Percentiles rank a stretch among this genome's conserved stretches.
Evolutionary conservation across 768 basidiomycete species (phyloP).

Genomic region (Leccinum olivaceopallidum): DNA sequence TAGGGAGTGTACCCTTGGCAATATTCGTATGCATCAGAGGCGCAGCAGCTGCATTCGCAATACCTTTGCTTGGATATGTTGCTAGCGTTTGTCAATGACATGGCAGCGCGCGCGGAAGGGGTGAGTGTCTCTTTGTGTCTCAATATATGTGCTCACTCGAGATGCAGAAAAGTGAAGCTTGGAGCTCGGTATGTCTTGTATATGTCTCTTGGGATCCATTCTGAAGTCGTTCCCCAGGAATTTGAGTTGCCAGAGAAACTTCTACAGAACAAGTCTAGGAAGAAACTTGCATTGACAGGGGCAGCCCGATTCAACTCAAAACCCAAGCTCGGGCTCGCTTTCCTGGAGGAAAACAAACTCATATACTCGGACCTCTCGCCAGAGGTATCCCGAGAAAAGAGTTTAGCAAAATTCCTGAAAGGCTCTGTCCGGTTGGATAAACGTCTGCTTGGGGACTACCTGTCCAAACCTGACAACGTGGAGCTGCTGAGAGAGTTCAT

Average conservation of each 20-base stretch:
- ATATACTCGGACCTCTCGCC: slow-evolving; percentile 69
- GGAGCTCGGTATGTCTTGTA: slow-evolving; percentile 58
- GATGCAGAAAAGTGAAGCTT: slow-evolving; percentile 46
- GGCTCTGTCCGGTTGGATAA: slow-evolving; percentile 86
- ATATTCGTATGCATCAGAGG: slow-evolving; percentile 55
- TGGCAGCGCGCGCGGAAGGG: slow-evolving; percentile 66
- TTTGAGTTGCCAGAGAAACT: slow-evolving; percentile 58
- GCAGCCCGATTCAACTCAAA: slow-evolving; percentile 89
- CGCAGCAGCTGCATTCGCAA: slow-evolving; percentile 76
- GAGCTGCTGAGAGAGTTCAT: slow-evolving; percentile 88
- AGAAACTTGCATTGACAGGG: slow-evolving; percentile 82
- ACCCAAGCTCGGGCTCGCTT: slow-evolving; percentile 87
- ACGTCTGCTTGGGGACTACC: slow-evolving; percentile 88
- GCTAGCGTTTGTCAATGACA: slow-evolving; percentile 83
- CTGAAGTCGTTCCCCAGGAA: slow-evolving; percentile 38
- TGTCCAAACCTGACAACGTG: slow-evolving; percentile 85
- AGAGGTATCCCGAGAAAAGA: slow-evolving; percentile 56
- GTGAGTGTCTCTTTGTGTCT: slow-evolving; percentile 34
- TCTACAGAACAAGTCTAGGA: slow-evolving; percentile 74
- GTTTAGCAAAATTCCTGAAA: slow-evolving; percentile 86
- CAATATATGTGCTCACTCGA: slow-evolving; percentile 12
- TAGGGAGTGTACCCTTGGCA: slow-evolving; percentile 82
- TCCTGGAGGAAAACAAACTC: slow-evolving; percentile 90
- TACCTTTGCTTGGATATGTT: slow-evolving; percentile 87
- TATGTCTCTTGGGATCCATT: neutral